Base-by-base conservation (phyloP, 768 basidiomycete genomes). In the Pleurotus sapidus region DNA sequence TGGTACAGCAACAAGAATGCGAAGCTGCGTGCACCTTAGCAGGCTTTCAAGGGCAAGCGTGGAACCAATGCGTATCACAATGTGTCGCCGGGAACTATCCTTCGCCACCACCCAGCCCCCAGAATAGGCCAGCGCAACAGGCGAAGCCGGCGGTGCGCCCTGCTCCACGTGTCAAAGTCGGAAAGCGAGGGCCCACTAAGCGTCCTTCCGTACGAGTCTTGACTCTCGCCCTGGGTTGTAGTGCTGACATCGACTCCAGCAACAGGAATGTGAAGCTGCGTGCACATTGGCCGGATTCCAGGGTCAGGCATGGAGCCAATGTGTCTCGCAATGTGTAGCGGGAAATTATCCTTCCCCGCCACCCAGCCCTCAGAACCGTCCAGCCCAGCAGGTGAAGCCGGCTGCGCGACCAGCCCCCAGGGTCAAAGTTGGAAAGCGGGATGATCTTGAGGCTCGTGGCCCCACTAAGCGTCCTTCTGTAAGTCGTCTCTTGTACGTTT, bases 61-160 rank as follows among this genome's bases (percentile, higher is more conserved):
- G 49, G 49, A 23, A 51, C 7, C 25, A 23, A 17, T 51, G 49
- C 17, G 49, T 51, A 14, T 25, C 27, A 1, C n/a, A n/a, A n/a
- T 51, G 49, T 15, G 49, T 51, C 17, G n/a, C 27, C 49, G n/a
- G 23, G 9, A 51, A 51, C 49, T 51, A 51, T 9, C 49, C 49
- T 5, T 15, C 49, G 6, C 49, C 49, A 34, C 49, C 49, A 25
- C 49, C 49, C 30, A 34, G 30, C 30, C 30, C 30, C 1, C 30
- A 34, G 30, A 34, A 34, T 3, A 8, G 30, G 9, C 30, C 15
- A 27, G 30, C 4, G 3, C 17, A 15, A 23, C 23, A 27, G 47
- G 23, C 8, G 30, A 49, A 24, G 47, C 23, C 15, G 15, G 18
- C 3, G 25, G 47, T 20, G 25, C 23, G 27, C 14, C 47, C 23